Base-by-base conservation (phyloP, 2,329 filamentous ascomycete genomes). In the Fusarium pseudocircinatum region DNA sequence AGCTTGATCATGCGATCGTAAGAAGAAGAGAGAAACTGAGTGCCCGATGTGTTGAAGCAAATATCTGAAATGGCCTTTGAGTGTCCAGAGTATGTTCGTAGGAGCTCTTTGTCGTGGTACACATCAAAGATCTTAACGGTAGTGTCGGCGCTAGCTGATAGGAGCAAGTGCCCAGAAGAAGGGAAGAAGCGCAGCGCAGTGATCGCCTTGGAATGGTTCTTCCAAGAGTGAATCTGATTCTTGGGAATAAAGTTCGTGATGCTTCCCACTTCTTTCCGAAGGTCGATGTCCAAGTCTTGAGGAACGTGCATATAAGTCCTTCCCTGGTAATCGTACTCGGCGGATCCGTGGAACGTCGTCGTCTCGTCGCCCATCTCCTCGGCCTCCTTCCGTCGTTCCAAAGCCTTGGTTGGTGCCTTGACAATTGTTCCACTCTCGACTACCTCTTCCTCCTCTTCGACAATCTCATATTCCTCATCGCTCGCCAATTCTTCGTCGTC, bases 301-400 rank as follows among this genome's bases (percentile, higher is more conserved):
- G 96, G 96, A 50, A 98, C 88, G 83, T 99, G 96, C 96, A 99
- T 98, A 81, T 97, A 99, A 39, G 96, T 97, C 74, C 96, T 88
- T 53, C 96, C 96, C 81, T 97, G 93, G 84, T 99, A 99, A 82
- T 99, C 96, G 85, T 91, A 92, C 83, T 96, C 87, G 79, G 93
- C 87, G 44, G 88, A 88, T 70, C 95, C 96, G 79, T 97, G 93
- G 83, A 98, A 99, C 49, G 91, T 92, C 47, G 92, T 95, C 59
- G 92, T 96, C 84, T 99, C 96, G 32, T 89, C 89, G 67, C 91
- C 91, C 77, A 87, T 74, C 73, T 87, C 86, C 79, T 91, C 89
- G 14, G 87, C 86, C 79, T 89, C 85, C 80, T 89, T 89, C 74
- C 90, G 82, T 70, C 85, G 85, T 40, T 84, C 85, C 44, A 92